These are phyloP conservation scores for Heterobasidion annosum DNA, from an alignment of 1,284 basidiomycete genomes.

Conservation along the genomic window DNA sequence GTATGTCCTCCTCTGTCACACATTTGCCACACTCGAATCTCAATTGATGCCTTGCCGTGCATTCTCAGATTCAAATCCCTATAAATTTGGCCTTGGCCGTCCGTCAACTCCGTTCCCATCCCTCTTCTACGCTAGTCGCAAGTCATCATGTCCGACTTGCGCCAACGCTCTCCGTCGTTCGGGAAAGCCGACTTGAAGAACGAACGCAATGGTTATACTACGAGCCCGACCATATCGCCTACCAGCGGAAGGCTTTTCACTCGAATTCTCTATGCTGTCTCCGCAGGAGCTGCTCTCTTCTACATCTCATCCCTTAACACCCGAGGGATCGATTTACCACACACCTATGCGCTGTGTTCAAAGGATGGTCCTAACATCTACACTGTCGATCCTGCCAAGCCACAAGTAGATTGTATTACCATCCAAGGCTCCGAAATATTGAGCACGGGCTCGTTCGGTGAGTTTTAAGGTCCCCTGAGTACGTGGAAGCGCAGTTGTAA, in stretches of 20 bases:
- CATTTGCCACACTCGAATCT: neutral
- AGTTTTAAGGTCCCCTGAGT: constrained; percentile 14
- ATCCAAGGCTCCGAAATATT: constrained; percentile 38
- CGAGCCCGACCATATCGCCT: neutral
- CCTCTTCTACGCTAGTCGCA: neutral
- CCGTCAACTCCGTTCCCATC: neutral
- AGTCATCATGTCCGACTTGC: constrained; percentile 3
- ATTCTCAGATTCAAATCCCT: neutral
- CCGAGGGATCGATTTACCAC: constrained; percentile 9
- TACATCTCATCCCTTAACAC: constrained; percentile 3
- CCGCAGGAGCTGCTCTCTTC: neutral
- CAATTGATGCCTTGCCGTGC: neutral
- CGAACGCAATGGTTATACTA: neutral
- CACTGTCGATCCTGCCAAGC: constrained; percentile 44
- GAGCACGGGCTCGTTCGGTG: constrained; percentile 50
- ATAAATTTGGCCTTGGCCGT: neutral
- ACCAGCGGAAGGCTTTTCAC: neutral
- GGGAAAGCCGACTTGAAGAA: neutral
- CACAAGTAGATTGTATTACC: constrained; percentile 49
- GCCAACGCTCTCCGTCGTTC: constrained; percentile 2
- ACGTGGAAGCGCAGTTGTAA: neutral
- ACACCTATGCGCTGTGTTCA: constrained; percentile 53
- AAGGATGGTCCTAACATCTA: constrained; percentile 40
- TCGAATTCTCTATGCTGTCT: neutral
- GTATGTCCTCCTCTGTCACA: neutral